Conservation (phyloP, 2,329 filamentous ascomycete species). For the Ilyonectria destructans region DNA sequence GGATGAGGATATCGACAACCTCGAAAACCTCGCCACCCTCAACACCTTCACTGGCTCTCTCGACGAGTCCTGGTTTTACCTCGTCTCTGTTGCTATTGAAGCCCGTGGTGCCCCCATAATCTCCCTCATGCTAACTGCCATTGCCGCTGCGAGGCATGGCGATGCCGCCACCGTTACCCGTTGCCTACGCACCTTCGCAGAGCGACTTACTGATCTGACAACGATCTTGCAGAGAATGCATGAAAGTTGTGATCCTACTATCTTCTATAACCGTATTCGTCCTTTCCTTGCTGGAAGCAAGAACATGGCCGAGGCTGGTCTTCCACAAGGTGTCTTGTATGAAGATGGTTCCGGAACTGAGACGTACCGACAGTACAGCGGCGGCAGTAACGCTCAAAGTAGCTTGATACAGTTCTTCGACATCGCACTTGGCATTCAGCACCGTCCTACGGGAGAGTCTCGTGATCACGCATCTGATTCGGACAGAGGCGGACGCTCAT, state of each 20-base stretch:
- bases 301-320: slow-evolving; percentile 95
- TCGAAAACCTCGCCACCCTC: slow-evolving; percentile 91
- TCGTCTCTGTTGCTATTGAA: slow-evolving; percentile 96
- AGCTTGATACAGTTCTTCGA: slow-evolving; percentile 99
- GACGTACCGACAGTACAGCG: slow-evolving; percentile 87
- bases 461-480: slow-evolving; percentile 61
- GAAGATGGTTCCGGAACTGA: slow-evolving; percentile 81
- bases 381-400: slow-evolving; percentile 97
- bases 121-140: slow-evolving; percentile 89
- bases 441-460: slow-evolving; percentile 88
- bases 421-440: slow-evolving; percentile 89
- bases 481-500: slow-evolving; percentile 62
- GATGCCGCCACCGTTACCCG: slow-evolving; percentile 82
- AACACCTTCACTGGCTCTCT: slow-evolving; percentile 94
- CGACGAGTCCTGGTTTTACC: slow-evolving; percentile 99
- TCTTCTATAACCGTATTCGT: slow-evolving; percentile 97
- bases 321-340: slow-evolving; percentile 90
- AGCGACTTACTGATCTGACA: slow-evolving; percentile 89
- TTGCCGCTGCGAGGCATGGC: slow-evolving; percentile 81
- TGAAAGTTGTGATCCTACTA: slow-evolving; percentile 92
- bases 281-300: slow-evolving; percentile 96
- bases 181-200: slow-evolving; percentile 86
- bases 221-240: slow-evolving; percentile 89
- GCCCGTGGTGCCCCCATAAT: slow-evolving; percentile 90
- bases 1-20: slow-evolving; percentile 84